Evolutionary conservation across 176 grass and related monocot species (phyloP).

Genomic region (Oryza officinalis): DNA sequence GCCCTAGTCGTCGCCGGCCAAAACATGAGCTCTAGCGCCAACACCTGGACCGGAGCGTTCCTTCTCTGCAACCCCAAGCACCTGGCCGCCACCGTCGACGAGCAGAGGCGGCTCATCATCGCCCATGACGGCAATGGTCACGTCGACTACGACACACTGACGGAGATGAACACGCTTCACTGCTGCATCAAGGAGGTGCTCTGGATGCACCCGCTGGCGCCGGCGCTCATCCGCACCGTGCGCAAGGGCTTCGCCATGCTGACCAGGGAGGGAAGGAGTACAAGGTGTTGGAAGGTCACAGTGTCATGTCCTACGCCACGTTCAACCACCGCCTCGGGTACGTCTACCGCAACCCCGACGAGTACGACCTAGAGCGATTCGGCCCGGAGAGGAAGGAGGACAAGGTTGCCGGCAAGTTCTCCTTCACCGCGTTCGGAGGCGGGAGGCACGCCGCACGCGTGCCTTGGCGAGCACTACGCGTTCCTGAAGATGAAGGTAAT

Average conservation of each 20-base stretch:
- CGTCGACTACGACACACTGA: conserved; percentile 31
- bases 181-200: conserved; percentile 61
- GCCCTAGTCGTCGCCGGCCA: conserved; percentile 52
- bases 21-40: conserved; percentile 46
- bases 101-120: conserved; percentile 46
- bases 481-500: conserved; percentile 73
- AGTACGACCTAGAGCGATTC: conserved; percentile 52
- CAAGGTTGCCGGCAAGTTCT: conserved; percentile 46
- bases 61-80: conserved; percentile 44
- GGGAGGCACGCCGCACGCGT: conserved; percentile 63
- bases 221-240: conserved; percentile 50
- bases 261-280: conserved; percentile 55
- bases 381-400: conserved; percentile 29
- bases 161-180: conserved; percentile 56
- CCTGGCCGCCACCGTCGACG: conserved; percentile 32
- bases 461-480: conserved; percentile 61
- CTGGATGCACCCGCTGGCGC: conserved; percentile 44
- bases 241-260: conserved; percentile 46
- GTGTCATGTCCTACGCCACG: conserved; percentile 40
- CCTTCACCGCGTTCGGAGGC: conserved; percentile 61
- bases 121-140: conserved; percentile 9
- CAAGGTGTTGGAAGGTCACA: conserved; percentile 38
- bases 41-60: conserved; percentile 47
- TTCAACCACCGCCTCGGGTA: conserved; percentile 46
- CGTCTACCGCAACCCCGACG: conserved; percentile 47